Conservation (phyloP, 352 stramenopile genomes). For the Phytophthora pinifolia region DNA sequence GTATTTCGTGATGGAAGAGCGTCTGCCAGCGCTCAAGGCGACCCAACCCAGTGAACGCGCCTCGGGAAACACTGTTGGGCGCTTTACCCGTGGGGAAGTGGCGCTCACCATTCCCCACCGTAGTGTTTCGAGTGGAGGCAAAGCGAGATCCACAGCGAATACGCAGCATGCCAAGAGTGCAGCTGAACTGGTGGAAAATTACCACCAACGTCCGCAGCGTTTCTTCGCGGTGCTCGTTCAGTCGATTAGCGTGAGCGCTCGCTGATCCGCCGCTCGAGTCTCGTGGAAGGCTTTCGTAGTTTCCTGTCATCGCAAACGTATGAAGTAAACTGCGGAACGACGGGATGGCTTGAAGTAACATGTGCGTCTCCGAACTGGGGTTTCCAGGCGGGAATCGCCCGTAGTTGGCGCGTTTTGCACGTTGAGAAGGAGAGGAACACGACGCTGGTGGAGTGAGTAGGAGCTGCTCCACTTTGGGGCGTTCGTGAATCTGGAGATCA, state of each 20-base stretch:
- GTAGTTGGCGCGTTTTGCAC: background rate
- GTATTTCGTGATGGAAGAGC: conserved; percentile 33
- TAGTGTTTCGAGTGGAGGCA: background rate
- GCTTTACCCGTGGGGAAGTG: background rate
- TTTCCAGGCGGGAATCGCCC: conserved; percentile 1
- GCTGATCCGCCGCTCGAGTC: conserved; percentile 12
- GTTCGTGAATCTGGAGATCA: conserved; percentile 37
- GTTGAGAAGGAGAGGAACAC: conserved; percentile 11
- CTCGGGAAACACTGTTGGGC: background rate
- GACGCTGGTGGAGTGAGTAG: conserved; percentile 19
- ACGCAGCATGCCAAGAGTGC: conserved; percentile 23
- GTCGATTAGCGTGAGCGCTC: conserved; percentile 15
- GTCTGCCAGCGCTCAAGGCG: conserved; percentile 36
- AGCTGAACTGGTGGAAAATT: conserved; percentile 28
- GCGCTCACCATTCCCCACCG: background rate
- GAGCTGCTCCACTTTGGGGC: conserved; percentile 27
- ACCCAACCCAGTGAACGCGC: conserved; percentile 4
- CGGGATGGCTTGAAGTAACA: conserved; percentile 34
- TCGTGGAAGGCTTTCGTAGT: conserved; percentile 6
- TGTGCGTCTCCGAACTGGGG: conserved; percentile 11
- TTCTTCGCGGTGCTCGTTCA: conserved; percentile 27
- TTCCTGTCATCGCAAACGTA: conserved; percentile 13
- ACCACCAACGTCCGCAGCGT: conserved; percentile 22
- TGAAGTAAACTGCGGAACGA: conserved; percentile 28
- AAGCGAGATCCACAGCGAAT: conserved; percentile 33